phyloP scores from a whole-genome alignment of 305 asterid genomes.

The Fraxinus dipetala region DNA sequence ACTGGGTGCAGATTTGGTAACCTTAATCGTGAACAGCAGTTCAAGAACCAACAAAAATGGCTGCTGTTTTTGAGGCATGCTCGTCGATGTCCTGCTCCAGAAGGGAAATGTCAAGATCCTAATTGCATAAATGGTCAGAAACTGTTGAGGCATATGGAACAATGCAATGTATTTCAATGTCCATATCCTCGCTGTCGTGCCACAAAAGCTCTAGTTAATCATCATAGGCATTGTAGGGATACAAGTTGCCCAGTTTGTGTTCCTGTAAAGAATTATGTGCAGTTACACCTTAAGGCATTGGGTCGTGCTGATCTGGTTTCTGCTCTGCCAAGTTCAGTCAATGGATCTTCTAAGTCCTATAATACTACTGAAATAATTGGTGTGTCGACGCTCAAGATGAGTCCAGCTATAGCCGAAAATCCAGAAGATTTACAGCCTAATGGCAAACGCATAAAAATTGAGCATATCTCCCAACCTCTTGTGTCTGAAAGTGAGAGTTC shows the following conservation, averaged over 20 bases:
- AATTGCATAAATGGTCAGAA: constrained; percentile 63
- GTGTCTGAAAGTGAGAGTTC: constrained; percentile 48
- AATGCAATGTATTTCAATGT: constrained; percentile 59
- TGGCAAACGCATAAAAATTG: constrained; percentile 78
- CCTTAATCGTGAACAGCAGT: constrained; percentile 54
- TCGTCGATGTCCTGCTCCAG: constrained; percentile 71
- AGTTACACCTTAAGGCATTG: constrained; percentile 47
- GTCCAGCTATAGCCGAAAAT: constrained; percentile 47
- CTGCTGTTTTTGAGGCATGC: constrained; percentile 85
- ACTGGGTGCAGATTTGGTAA: constrained; percentile 39
- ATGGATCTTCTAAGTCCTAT: constrained; percentile 47
- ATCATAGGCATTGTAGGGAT: constrained; percentile 57
- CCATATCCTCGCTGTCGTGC: constrained; percentile 61
- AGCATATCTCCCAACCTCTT: constrained; percentile 46
- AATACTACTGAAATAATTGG: constrained; percentile 50
- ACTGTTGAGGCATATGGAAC: constrained; percentile 68
- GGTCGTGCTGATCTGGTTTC: constrained; percentile 45
- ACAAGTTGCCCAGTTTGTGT: constrained; percentile 81
- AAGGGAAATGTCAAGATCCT: constrained; percentile 72
- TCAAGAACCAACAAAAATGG: constrained; percentile 74
- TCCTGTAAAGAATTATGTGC: constrained; percentile 69
- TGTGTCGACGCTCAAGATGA: constrained; percentile 36
- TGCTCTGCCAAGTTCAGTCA: constrained; percentile 38
- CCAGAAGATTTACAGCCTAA: constrained; percentile 69
- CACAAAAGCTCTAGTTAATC: constrained; percentile 50